Evolutionary conservation across 1,139 yeast genomes (phyloP).

Genomic region (Scheffersomyces lignicola): DNA sequence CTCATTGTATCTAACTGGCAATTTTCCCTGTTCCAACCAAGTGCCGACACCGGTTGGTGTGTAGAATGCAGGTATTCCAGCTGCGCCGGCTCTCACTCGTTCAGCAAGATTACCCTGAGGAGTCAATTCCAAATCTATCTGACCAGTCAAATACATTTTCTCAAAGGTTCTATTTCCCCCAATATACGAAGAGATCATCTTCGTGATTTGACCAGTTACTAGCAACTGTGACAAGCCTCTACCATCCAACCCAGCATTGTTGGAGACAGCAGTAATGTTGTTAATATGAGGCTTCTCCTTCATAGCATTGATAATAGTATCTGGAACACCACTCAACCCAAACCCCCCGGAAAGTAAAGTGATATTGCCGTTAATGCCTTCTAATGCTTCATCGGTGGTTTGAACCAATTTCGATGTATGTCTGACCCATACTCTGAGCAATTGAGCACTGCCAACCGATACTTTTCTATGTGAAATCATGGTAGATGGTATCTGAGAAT

Average conservation of each 20-base stretch:
- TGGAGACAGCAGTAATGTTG: conserved; percentile 47
- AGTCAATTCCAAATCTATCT: conserved; percentile 45
- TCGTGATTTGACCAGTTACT: conserved; percentile 42
- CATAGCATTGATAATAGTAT: conserved; percentile 42
- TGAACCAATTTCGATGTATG: conserved; percentile 20
- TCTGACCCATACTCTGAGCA: not conserved
- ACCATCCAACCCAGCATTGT: conserved; percentile 52
- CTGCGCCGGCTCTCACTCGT: conserved; percentile 49
- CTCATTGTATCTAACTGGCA: conserved; percentile 41
- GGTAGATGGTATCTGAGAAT: too few species aligned
- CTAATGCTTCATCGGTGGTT: conserved; percentile 28
- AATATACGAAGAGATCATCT: conserved; percentile 48
- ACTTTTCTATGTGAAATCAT: too few species aligned
- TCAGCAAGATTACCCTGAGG: conserved; percentile 56
- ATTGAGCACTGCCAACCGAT: too few species aligned
- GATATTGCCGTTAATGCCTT: conserved; percentile 29
- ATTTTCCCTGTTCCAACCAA: conserved; percentile 49
- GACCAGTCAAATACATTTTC: conserved; percentile 41
- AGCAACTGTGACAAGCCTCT: conserved; percentile 44
- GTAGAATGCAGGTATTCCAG: conserved; percentile 52
- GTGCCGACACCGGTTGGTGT: conserved; percentile 52
- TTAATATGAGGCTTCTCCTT: conserved; percentile 27
- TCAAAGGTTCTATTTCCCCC: conserved; percentile 49
- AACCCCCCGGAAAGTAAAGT: conserved; percentile 48
- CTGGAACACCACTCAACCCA: conserved; percentile 51